Percentiles rank a stretch among this genome's conserved stretches.
Evolutionary conservation across 352 stramenopile species (phyloP).

Genomic region (Phytopythium ostracodes): DNA sequence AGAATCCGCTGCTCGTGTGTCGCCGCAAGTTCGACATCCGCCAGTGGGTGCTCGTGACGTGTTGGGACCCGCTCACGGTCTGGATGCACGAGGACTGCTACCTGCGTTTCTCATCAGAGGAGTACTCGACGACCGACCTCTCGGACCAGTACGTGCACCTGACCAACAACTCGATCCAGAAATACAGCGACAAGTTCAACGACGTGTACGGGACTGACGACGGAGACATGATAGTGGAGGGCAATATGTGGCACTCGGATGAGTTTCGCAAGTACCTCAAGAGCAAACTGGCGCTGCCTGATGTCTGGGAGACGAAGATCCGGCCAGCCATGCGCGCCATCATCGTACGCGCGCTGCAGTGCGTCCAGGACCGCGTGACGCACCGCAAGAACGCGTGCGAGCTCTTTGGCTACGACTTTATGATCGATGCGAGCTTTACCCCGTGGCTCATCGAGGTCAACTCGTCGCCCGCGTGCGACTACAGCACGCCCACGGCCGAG

Average conservation of each 20-base stretch:
- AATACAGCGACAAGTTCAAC: constrained; percentile 89
- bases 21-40: constrained; percentile 92
- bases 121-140: constrained; percentile 75
- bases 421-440: constrained; percentile 83
- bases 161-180: constrained; percentile 94
- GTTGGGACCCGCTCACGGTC: constrained; percentile 92
- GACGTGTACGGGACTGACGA: constrained; percentile 67
- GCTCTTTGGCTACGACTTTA: constrained; percentile 94
- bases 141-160: constrained; percentile 90
- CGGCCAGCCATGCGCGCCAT: constrained; percentile 87
- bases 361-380: constrained; percentile 84
- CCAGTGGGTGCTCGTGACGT: constrained; percentile 91
- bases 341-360: constrained; percentile 77
- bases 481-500: constrained; percentile 89
- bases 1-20: constrained; percentile 84
- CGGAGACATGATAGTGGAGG: constrained; percentile 50
- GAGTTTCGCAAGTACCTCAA: constrained; percentile 58
- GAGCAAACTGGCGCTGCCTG: constrained; percentile 19
- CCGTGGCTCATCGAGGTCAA: constrained; percentile 94
- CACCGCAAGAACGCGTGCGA: constrained; percentile 90
- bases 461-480: constrained; percentile 91
- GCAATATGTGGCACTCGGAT: constrained; percentile 81
- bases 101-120: constrained; percentile 86
- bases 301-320: constrained; percentile 46
- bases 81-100: constrained; percentile 93